Conservation (phyloP, 2,329 filamentous ascomycete genomes). For the Phialophora chinensis region DNA sequence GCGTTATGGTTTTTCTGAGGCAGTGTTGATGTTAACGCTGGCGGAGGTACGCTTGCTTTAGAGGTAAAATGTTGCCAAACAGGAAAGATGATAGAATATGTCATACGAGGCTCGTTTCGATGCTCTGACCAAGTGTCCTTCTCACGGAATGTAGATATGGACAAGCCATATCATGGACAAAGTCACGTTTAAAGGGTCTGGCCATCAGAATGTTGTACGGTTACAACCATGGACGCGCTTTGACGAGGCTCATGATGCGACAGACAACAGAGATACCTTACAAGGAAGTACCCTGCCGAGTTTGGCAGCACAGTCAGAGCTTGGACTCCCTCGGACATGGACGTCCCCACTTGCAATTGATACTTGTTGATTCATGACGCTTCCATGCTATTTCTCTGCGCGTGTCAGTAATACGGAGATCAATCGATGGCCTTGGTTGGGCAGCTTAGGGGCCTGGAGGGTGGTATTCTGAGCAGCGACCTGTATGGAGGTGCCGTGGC, state of each 20-base stretch:
- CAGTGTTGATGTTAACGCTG: neutral
- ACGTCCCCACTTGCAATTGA: neutral
- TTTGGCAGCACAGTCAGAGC: neutral
- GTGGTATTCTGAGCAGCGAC: neutral
- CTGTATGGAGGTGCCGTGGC: neutral
- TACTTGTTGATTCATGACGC: neutral
- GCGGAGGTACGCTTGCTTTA: neutral
- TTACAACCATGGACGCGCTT: neutral
- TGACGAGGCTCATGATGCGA: neutral
- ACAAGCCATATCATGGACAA: neutral
- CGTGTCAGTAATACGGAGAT: neutral
- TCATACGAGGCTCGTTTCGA: neutral
- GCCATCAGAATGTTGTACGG: neutral
- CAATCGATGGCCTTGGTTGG: neutral
- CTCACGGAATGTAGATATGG: neutral
- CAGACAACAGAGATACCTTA: neutral
- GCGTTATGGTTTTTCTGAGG: neutral
- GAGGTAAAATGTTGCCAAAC: neutral
- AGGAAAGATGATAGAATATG: neutral
- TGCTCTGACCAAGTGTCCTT: neutral
- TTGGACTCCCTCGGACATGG: neutral
- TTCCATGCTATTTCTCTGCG: neutral
- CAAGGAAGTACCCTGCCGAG: neutral
- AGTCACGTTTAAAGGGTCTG: neutral
- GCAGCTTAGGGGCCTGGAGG: neutral